Evolutionary conservation across 2,329 filamentous ascomycete species (phyloP).

Genomic region (Microdochium paspali): DNA sequence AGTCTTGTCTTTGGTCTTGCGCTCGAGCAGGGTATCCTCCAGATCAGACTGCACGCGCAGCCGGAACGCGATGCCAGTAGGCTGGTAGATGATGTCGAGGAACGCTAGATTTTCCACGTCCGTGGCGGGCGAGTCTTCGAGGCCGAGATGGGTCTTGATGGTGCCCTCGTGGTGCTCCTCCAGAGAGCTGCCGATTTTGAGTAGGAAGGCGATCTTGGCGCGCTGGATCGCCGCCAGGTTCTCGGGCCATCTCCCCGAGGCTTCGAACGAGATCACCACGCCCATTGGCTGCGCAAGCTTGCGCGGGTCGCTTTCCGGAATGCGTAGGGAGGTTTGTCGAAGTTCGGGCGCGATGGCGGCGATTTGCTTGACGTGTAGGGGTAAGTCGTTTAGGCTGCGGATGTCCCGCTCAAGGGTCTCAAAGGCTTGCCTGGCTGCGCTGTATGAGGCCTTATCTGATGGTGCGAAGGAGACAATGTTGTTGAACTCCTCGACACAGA

Average conservation of each 20-base stretch:
- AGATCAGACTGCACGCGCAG: constrained; percentile 83
- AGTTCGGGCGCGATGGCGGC: constrained; percentile 63
- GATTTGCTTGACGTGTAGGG: constrained; percentile 77
- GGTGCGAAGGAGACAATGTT: constrained; percentile 34
- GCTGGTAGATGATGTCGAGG: constrained; percentile 65
- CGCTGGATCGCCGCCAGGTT: constrained; percentile 84
- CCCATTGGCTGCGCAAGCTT: constrained; percentile 53
- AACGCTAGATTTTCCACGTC: constrained; percentile 70
- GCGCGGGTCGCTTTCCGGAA: constrained; percentile 36
- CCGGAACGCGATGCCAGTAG: constrained; percentile 65
- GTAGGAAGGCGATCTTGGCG: constrained; percentile 83
- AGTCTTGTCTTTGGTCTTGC: constrained; percentile 66
- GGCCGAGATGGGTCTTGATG: constrained; percentile 61
- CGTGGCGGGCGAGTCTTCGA: constrained; percentile 66
- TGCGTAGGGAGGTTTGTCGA: constrained; percentile 59
- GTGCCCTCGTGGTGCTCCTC: constrained; percentile 43
- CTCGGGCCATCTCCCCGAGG: constrained; percentile 88
- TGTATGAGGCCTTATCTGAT: constrained; percentile 50
- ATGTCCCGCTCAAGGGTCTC: constrained; percentile 67
- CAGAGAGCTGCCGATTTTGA: constrained; percentile 66
- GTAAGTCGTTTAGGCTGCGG: constrained; percentile 69
- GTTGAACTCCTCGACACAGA: constrained; percentile 42
- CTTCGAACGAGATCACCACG: constrained; percentile 83
- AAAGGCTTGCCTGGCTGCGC: constrained; percentile 61
- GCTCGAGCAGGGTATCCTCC: constrained; percentile 71